Conservation (phyloP, 1,284 basidiomycete genomes). For the Ceratobasidium sp. region DNA sequence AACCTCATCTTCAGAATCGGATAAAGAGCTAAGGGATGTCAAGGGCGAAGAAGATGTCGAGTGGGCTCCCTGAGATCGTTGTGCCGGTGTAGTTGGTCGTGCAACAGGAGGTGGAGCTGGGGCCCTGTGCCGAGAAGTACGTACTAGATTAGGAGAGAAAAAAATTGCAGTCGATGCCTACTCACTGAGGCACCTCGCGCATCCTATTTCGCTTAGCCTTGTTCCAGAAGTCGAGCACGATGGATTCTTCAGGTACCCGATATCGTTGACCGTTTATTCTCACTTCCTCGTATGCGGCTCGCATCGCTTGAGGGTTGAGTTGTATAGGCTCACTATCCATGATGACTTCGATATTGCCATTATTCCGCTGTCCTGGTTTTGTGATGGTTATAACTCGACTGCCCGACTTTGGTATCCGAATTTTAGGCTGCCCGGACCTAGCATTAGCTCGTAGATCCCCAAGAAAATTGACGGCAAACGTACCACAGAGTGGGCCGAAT, state of each 20-base stretch:
- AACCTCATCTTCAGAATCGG: constrained; percentile 29
- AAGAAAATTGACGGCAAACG: constrained; percentile 45
- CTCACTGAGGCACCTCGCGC: constrained; percentile 53
- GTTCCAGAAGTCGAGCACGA: constrained; percentile 95
- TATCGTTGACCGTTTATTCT: constrained; percentile 71
- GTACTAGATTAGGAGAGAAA: neutral
- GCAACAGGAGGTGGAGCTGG: constrained; percentile 15
- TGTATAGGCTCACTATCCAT: constrained; percentile 69
- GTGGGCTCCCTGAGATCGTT: constrained; percentile 33
- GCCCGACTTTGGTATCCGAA: constrained; percentile 46
- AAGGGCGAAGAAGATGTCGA: constrained; percentile 63
- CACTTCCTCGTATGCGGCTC: constrained; percentile 50
- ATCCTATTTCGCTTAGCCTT: constrained; percentile 62
- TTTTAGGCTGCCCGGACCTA: constrained; percentile 79
- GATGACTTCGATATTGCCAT: constrained; percentile 90
- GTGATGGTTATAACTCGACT: constrained; percentile 62
- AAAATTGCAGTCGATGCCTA: constrained; percentile 28
- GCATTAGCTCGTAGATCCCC: constrained; percentile 57
- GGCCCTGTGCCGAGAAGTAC: constrained; percentile 35
- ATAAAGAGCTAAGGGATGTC: constrained; percentile 74
- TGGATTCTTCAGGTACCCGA: constrained; percentile 90
- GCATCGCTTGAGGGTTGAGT: constrained; percentile 58
- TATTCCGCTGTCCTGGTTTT: constrained; percentile 76
- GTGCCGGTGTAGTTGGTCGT: constrained; percentile 51
- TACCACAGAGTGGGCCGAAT: constrained; percentile 81